phyloP scores from a whole-genome alignment of 352 stramenopile species.

The Plasmopara halstedii region DNA sequence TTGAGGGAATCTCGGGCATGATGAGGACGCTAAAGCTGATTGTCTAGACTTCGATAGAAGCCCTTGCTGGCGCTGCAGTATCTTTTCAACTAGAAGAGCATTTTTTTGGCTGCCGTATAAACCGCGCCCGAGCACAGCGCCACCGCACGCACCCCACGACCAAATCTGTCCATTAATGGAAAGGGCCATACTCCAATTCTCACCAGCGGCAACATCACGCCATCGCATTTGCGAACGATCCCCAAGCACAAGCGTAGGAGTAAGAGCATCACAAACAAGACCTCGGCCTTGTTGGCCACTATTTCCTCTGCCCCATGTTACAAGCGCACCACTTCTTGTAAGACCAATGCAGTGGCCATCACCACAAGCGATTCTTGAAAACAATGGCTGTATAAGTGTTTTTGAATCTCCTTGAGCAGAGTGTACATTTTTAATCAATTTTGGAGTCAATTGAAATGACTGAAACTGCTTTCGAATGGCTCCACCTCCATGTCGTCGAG shows the following conservation, averaged over 20 bases:
- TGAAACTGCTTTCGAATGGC: slow-evolving; percentile 45
- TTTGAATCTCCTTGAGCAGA: background rate
- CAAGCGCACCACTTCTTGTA: slow-evolving; percentile 37
- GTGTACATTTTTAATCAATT: slow-evolving; percentile 9
- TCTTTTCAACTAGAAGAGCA: slow-evolving; percentile 24
- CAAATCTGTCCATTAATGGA: slow-evolving; percentile 58
- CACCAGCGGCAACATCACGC: slow-evolving; percentile 49
- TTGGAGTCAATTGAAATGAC: slow-evolving; percentile 42
- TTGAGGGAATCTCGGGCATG: slow-evolving; percentile 12
- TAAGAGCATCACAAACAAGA: slow-evolving; percentile 23
- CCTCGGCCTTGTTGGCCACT: slow-evolving; percentile 79
- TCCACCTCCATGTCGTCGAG: slow-evolving; percentile 24
- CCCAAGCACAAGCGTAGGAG: slow-evolving; percentile 16
- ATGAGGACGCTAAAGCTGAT: background rate
- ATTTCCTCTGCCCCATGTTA: slow-evolving; percentile 71
- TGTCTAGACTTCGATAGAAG: slow-evolving; percentile 16
- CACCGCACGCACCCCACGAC: slow-evolving; percentile 66
- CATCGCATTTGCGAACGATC: slow-evolving; percentile 11
- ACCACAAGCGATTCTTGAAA: slow-evolving; percentile 49
- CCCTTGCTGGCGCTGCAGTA: slow-evolving; percentile 36
- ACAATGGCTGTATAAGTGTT: slow-evolving; percentile 1
- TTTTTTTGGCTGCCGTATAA: slow-evolving; percentile 15
- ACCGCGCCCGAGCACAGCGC: slow-evolving; percentile 54
- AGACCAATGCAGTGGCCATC: slow-evolving; percentile 76
- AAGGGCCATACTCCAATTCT: slow-evolving; percentile 77